phyloP scores from a whole-genome alignment of 371 early-diverging fungal genomes.

The Apophysomyces variabilis region DNA sequence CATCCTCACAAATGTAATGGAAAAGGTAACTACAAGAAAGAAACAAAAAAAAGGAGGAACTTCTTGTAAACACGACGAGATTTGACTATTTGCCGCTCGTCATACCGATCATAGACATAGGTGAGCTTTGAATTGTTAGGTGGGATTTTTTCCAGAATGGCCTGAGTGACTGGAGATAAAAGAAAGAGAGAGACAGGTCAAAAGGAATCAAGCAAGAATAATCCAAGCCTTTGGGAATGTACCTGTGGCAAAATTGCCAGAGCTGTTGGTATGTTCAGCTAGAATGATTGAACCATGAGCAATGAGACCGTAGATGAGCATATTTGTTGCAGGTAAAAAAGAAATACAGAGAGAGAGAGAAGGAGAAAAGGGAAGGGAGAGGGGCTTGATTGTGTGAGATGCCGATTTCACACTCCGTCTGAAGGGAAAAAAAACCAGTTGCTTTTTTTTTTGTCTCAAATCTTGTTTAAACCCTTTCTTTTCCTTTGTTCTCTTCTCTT shows the following conservation, averaged over 20 bases:
- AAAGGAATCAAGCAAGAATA: conserved; percentile 16
- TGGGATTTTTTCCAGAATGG: conserved; percentile 90
- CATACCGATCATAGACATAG: conserved; percentile 87
- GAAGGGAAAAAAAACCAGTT: background rate
- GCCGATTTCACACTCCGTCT: conserved; percentile 1
- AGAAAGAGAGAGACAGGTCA: background rate
- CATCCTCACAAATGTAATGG: conserved; percentile 85
- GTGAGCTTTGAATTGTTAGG: conserved; percentile 89
- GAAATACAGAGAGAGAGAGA: conserved; percentile 40
- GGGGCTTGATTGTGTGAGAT: background rate
- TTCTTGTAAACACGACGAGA: background rate
- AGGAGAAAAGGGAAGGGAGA: background rate
- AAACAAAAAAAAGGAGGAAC: background rate
- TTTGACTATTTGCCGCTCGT: too few species aligned
- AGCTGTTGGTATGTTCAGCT: conserved; percentile 78
- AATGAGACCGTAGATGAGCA: conserved; percentile 75
- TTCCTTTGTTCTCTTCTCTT: too few species aligned
- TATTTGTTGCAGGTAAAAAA: too few species aligned
- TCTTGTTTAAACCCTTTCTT: too few species aligned
- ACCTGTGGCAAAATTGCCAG: conserved; percentile 74
- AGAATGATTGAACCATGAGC: conserved; percentile 74
- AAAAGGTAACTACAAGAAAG: conserved; percentile 71
- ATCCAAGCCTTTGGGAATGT: conserved; percentile 1
- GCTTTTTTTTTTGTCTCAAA: too few species aligned
- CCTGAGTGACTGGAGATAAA: conserved; percentile 69